Evolutionary conservation across 306 rosid species (phyloP), one percentile per base, ranked within the genome.

Genomic region (Citrullus amarus): DNA sequence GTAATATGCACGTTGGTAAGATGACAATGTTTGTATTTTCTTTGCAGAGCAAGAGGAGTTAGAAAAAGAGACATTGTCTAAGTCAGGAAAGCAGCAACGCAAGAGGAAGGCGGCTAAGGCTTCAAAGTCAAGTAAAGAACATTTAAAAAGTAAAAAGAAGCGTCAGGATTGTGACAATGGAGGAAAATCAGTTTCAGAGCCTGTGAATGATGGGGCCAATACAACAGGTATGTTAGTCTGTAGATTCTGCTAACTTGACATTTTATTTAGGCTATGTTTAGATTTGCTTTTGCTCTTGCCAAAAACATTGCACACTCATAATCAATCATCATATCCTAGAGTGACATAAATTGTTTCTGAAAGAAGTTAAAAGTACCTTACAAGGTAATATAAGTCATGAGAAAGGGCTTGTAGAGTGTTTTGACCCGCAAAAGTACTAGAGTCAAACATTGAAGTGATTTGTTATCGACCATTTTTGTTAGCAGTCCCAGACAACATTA

Each of bases 131-230:
- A 77, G 79, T 53, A 82, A 22, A 56, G 86, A 85, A 39, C 85
- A 36, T 80, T 87, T 48, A 8, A 76, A 83, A 75, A 86, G 86
- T 68, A 83, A 84, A 67, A 82, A 83, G 67, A 81, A 56, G 61
- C 91, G 96, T 14, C 89, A 92, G 98, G 98, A 90, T 79, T 79
- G 84, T 55, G 96, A 93, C 69, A 92, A 88, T 25, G 91, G 98
- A 39, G 88, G 89, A 44, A 89, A 69, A 73, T 82, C 89, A 12
- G 91, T 86, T 74, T 91, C 87, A 12, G 93, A 79, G 72, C 82
- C 75, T 54, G 89, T 86, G 68, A 82, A 75, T 81, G 91, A 86
- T 14, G 86, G 83, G 28, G 86, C 46, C 43, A 82, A 88, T 80
- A 82, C 48, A 78, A 80, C 77, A 36, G 94, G 97, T 91, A 81